Evolutionary conservation across 1,139 yeast genomes (phyloP), one percentile per base, ranked within the genome.

Genomic region (Taphrina flavorubra): DNA sequence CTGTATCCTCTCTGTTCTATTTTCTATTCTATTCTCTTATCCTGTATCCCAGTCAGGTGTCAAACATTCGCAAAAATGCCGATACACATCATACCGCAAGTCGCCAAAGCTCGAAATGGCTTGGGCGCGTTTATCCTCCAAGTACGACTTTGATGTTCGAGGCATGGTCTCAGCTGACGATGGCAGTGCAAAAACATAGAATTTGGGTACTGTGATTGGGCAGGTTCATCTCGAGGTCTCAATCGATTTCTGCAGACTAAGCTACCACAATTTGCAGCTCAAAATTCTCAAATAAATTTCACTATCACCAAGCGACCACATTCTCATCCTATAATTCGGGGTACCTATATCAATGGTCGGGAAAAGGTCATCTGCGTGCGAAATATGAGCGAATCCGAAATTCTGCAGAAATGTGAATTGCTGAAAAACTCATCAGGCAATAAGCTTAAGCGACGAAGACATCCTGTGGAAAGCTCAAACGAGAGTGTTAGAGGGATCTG

Each of bases 401-500:
- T 88, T 57, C 82, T 81, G 68, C 82, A 85, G 72, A 88, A 82
- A 81, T 82, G 82, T 77, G 82, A 79, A 72, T 81, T 81, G 72
- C 81, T 84, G 78, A 84, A 83, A 74, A 84, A 88, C 76, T 81
- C 88, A 13, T 82, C 87, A 42, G 89, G 88, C 44, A 86, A 84
- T 65, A 83, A 85, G 66, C 76, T 89, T 70, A 80, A 82, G 73
- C 87, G 86, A 76, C 85, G 89, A 72, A 83, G 85, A 74, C 87
- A 88, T 73, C 88, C 89, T 74, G 98, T 94, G 55, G 84, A 86
- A 77, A 88, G 96, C 57, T 79, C 83, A 71, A 94, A 92, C 78
- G 86, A 85, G 71, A 88, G 96, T 65, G 94, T 94, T 18, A 88
- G 99, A 83, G 99, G 99, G 75, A 83, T 94, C 67, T 94, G 99